A percentile compares a stretch with the other conserved stretches of the same genome.
Evolutionary conservation across 345 rosid species (phyloP).

Genomic region (Salix purpurea): DNA sequence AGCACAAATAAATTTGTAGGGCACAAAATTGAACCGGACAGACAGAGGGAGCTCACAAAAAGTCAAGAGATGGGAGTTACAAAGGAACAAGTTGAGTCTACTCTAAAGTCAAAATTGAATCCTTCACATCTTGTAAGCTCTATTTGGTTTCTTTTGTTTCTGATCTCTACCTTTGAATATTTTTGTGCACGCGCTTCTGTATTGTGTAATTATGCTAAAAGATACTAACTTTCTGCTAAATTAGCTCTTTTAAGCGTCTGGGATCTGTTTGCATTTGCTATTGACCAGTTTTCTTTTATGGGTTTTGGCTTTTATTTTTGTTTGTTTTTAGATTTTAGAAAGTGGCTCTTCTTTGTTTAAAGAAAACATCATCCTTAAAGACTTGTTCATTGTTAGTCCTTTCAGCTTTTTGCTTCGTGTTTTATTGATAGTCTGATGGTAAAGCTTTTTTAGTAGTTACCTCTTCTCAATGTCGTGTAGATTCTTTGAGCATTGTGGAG

Average conservation of each 20-base stretch:
- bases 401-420: not conserved
- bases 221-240: not conserved
- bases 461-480: not conserved
- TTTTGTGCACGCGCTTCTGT: not conserved
- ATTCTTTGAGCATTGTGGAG: too few relatives aligned
- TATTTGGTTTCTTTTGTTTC: not conserved
- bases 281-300: not conserved
- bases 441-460: not conserved
- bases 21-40: not conserved
- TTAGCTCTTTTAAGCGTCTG: not conserved
- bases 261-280: not conserved
- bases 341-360: not conserved
- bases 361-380: too few relatives aligned
- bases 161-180: not conserved
- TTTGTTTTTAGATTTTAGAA: not conserved
- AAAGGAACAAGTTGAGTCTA: conserved; percentile 69
- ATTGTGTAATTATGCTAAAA: not conserved
- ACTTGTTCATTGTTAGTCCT: not conserved
- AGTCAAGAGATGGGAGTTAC: conserved; percentile 56
- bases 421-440: not conserved
- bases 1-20: not conserved
- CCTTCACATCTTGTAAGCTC: conserved; percentile 65
- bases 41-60: not conserved
- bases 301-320: not conserved
- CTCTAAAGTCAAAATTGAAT: conserved; percentile 59